Conservation (phyloP, 768 basidiomycete genomes). For the Mycena kentingensis region DNA sequence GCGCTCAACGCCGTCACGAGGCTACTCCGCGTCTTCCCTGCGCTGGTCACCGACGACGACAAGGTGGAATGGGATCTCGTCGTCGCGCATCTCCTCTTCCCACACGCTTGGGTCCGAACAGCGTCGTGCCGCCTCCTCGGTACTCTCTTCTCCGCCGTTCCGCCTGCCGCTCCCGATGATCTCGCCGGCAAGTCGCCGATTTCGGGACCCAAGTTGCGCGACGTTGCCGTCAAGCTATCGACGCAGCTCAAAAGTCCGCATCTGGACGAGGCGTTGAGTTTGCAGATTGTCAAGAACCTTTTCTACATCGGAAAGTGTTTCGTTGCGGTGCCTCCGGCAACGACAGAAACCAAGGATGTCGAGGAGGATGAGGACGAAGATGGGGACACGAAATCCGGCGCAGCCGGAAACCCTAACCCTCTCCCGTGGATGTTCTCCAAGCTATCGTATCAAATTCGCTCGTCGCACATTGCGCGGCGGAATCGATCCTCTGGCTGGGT, state of each 20-base stretch:
- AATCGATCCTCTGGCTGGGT: constrained; percentile 53
- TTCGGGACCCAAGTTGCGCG: constrained; percentile 58
- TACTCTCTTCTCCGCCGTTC: constrained; percentile 58
- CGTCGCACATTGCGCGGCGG: constrained; percentile 70
- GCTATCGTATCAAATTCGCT: constrained; percentile 83
- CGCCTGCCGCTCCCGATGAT: constrained; percentile 41
- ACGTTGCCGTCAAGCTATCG: constrained; percentile 72
- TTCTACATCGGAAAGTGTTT: constrained; percentile 93
- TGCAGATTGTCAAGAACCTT: constrained; percentile 91
- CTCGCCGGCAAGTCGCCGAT: constrained; percentile 46
- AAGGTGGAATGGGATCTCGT: constrained; percentile 66
- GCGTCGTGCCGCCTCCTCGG: constrained; percentile 79
- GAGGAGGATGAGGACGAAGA: constrained; percentile 33
- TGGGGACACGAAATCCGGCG: constrained; percentile 29
- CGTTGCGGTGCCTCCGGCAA: constrained; percentile 39
- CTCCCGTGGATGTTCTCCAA: constrained; percentile 94
- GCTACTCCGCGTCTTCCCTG: constrained; percentile 57
- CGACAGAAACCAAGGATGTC: constrained; percentile 33
- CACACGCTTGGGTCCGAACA: constrained; percentile 92
- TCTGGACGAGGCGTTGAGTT: constrained; percentile 66
- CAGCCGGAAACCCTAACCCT: constrained; percentile 53
- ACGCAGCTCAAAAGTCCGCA: constrained; percentile 81
- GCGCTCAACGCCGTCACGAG: constrained; percentile 68
- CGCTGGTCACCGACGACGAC: constrained; percentile 44
- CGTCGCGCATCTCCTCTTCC: constrained; percentile 72